phyloP scores from a whole-genome alignment of 257 asterid genomes.

The Ajuga chamaepitys region DNA sequence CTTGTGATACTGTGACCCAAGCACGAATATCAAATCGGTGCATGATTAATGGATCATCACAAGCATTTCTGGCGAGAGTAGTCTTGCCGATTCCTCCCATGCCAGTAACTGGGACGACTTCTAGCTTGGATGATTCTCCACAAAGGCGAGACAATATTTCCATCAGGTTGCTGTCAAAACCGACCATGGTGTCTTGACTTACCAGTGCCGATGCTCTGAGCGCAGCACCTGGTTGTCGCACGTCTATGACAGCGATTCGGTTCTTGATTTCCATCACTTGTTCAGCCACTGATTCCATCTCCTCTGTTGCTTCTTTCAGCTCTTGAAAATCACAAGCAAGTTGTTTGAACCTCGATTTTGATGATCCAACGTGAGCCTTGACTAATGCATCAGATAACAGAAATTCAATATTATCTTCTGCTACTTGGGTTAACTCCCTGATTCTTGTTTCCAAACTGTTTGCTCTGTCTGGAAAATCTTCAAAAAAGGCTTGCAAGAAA shows the following conservation, averaged over 20 bases:
- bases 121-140: not conserved
- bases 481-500: not conserved
- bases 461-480: not conserved
- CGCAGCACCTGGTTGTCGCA: not conserved
- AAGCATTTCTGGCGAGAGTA: not conserved
- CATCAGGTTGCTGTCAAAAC: not conserved
- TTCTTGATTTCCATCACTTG: not conserved
- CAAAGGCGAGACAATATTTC: not conserved
- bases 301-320: not conserved
- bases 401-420: not conserved
- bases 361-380: not conserved
- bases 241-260: not conserved
- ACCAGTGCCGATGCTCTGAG: not conserved
- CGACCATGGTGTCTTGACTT: not conserved
- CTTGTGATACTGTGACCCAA: conserved; percentile 3
- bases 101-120: not conserved
- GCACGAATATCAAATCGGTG: not conserved
- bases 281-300: not conserved
- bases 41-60: not conserved
- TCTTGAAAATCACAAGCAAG: not conserved
- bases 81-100: conserved; percentile 8
- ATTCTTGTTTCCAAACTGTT: not conserved
- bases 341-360: not conserved
- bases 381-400: not conserved
- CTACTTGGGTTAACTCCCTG: not conserved